Percentiles rank a stretch among this genome's conserved stretches.
These are phyloP conservation scores for Neodidymelliopsis sp. DNA, from an alignment of 2,329 filamentous ascomycete genomes.

Conservation along the genomic window DNA sequence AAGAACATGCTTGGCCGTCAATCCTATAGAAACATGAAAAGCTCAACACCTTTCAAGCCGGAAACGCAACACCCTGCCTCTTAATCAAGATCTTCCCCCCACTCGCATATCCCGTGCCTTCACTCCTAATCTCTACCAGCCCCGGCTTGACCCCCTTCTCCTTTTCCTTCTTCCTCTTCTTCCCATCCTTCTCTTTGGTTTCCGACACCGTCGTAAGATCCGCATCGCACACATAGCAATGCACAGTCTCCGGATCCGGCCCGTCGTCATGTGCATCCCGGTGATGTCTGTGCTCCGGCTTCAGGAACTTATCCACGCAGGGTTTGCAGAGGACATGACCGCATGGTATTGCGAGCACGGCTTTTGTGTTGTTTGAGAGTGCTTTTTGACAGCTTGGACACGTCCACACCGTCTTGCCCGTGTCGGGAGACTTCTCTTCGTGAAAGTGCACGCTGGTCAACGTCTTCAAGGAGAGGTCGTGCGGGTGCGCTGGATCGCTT, in stretches of 20 bases:
- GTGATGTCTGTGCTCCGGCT: constrained; percentile 48
- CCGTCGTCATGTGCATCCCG: constrained; percentile 64
- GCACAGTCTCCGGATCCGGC: constrained; percentile 61
- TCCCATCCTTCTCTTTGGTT: constrained; percentile 49
- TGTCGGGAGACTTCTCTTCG: constrained; percentile 68
- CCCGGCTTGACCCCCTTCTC: constrained; percentile 72
- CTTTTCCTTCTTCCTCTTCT: constrained; percentile 52
- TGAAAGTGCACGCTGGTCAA: constrained; percentile 80
- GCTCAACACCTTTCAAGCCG: too few species aligned
- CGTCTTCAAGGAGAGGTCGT: constrained; percentile 78
- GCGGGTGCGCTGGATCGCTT: constrained; percentile 67
- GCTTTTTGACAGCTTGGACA: constrained; percentile 89
- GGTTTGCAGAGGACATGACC: constrained; percentile 90
- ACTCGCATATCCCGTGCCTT: constrained; percentile 92
- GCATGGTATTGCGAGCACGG: constrained; percentile 84
- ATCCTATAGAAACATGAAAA: too few species aligned
- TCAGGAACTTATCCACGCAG: constrained; percentile 84
- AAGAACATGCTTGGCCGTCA: too few species aligned
- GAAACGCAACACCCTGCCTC: constrained; percentile 80
- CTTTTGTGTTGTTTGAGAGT: constrained; percentile 81
- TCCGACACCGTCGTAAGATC: constrained; percentile 64
- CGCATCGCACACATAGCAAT: constrained; percentile 87
- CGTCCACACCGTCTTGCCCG: constrained; percentile 59
- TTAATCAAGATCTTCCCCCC: constrained; percentile 84
- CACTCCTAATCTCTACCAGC: constrained; percentile 79